Percentiles rank a stretch among this genome's conserved stretches.
These are phyloP conservation scores for Didymellaceae sp. DNA, from an alignment of 2,329 filamentous ascomycete species.

Conservation along the genomic window DNA sequence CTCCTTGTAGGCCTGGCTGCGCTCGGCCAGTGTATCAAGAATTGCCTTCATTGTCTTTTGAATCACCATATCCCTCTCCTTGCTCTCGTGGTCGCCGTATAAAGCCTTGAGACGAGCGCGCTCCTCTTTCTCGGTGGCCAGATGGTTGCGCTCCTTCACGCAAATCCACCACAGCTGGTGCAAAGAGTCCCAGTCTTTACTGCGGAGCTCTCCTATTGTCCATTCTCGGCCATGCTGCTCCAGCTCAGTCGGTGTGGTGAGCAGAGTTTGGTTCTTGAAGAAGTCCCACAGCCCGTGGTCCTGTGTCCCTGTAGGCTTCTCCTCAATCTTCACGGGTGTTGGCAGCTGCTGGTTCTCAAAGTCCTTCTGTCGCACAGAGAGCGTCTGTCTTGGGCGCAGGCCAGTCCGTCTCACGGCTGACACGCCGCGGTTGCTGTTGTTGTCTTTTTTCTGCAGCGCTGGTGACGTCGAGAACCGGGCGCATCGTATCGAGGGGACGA, in stretches of 20 bases:
- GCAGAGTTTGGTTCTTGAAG: constrained; percentile 73
- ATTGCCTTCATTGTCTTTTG: constrained; percentile 79
- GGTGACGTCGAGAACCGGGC: constrained; percentile 58
- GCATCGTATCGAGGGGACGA: constrained; percentile 34
- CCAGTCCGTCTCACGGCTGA: constrained; percentile 82
- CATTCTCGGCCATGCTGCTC: constrained; percentile 77
- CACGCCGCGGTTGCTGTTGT: constrained; percentile 80
- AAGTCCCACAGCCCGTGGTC: constrained; percentile 93
- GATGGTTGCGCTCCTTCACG: constrained; percentile 85
- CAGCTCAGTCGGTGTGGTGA: constrained; percentile 75
- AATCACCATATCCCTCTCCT: constrained; percentile 70
- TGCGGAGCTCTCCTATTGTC: constrained; percentile 82
- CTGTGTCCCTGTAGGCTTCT: constrained; percentile 67
- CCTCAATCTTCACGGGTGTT: constrained; percentile 68
- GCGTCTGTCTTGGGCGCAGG: constrained; percentile 66
- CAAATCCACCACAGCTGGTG: constrained; percentile 95
- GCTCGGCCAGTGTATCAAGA: constrained; percentile 83
- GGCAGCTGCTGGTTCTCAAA: constrained; percentile 61
- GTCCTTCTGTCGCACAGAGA: constrained; percentile 74
- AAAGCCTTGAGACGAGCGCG: constrained; percentile 70
- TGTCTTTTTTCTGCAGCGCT: constrained; percentile 68
- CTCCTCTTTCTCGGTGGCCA: constrained; percentile 78
- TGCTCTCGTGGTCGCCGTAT: constrained; percentile 74
- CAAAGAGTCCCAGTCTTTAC: constrained; percentile 92
- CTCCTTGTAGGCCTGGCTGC: constrained; percentile 87